Percentiles rank a stretch among this genome's conserved stretches.
Evolutionary conservation across 495 filamentous ascomycete genomes (phyloP).

Genomic region (Pseudotulostoma volvatum): DNA sequence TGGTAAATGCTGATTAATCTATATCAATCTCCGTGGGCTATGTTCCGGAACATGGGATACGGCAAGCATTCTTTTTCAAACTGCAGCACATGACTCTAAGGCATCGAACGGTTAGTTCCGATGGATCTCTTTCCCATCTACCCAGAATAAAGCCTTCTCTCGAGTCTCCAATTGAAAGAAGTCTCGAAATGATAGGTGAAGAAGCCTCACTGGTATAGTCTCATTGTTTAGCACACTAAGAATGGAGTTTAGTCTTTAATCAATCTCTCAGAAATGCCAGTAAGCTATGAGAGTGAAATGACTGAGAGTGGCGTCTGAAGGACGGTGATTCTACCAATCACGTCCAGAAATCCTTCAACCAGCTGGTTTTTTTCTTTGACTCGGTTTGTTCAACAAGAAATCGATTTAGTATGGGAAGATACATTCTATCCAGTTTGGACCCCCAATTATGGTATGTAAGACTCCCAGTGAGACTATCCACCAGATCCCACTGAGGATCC

Average conservation of each 20-base stretch:
- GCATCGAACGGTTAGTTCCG: conserved; percentile 7
- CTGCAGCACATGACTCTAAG: conserved; percentile 14
- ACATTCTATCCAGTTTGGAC: conserved; percentile 3
- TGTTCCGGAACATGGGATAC: conserved; percentile 10
- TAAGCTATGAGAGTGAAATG: too few species aligned
- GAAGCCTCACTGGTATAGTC: background rate
- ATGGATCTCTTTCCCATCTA: conserved; percentile 12
- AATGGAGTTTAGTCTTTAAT: conserved; percentile 3
- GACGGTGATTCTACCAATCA: conserved; percentile 3
- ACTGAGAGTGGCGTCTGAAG: conserved; percentile 1
- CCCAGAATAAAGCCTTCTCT: conserved; percentile 10
- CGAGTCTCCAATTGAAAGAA: conserved; percentile 9
- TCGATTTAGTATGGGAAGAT: conserved; percentile 3
- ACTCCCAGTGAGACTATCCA: conserved; percentile 2
- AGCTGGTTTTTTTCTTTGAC: too few species aligned
- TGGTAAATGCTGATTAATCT: too few species aligned
- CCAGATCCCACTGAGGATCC: conserved; percentile 3
- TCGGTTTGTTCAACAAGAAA: conserved; percentile 1
- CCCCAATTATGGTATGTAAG: conserved; percentile 1
- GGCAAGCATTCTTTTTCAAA: conserved; percentile 19
- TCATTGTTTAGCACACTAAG: conserved; percentile 1
- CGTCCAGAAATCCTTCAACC: conserved; percentile 1
- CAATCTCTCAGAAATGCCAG: background rate
- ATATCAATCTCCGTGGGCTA: too few species aligned
- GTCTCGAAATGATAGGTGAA: conserved; percentile 13